Percentiles rank a stretch among this genome's conserved stretches.
phyloP scores from a whole-genome alignment of 768 basidiomycete genomes.

The Suillus variegatus region DNA sequence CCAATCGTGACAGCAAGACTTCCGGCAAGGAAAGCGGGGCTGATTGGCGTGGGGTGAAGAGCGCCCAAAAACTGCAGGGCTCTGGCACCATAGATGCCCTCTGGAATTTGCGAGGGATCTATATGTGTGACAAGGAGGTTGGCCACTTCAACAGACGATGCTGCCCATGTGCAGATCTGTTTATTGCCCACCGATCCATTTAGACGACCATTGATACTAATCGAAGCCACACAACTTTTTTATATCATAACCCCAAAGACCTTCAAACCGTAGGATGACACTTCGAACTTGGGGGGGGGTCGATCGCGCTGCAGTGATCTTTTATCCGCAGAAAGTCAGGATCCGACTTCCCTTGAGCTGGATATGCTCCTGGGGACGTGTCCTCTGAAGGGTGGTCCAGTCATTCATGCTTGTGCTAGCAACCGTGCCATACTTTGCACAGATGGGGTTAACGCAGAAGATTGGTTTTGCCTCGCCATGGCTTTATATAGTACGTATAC shows the following conservation, averaged over 20 bases:
- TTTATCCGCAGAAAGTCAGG: background rate
- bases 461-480: background rate
- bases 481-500: background rate
- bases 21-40: constrained; percentile 19
- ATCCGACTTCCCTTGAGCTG: background rate
- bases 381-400: background rate
- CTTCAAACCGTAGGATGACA: background rate
- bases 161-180: constrained; percentile 27
- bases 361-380: background rate
- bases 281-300: background rate
- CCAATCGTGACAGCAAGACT: constrained; percentile 18
- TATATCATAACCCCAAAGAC: background rate
- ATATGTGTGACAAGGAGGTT: background rate
- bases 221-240: background rate
- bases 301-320: background rate
- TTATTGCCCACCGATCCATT: background rate
- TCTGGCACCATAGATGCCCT: background rate
- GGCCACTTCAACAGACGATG: constrained; percentile 18
- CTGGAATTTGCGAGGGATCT: background rate
- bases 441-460: background rate
- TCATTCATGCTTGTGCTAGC: background rate
- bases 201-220: background rate
- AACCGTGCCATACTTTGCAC: background rate
- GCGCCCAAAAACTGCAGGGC: background rate
- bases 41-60: background rate